Evolutionary conservation across 805 yeast genomes (phyloP), one percentile per base, ranked within the genome.

Genomic region (Tetrapisispora arboricola): DNA sequence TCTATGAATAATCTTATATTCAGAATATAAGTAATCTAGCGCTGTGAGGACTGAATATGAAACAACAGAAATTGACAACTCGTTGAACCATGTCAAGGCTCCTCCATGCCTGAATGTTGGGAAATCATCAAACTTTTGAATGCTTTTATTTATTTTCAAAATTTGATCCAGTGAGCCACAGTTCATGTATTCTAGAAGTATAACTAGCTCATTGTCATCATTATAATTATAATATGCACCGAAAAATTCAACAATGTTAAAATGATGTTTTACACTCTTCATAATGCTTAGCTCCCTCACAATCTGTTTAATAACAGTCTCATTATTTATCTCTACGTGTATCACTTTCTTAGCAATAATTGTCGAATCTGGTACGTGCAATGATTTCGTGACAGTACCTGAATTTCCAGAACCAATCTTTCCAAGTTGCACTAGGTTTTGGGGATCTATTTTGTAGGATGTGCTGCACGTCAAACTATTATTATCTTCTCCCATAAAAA

Each of bases 121-220:
- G 4, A 12, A 17, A 9, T 16, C 19, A 24, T 15, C 29, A 16
- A 21, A 24, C 17, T 22, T 42, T 20, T 32, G 40, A 30, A 27
- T 35, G 11, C 79, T 76, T 5, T 87, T 86, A 33, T 71, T 63
- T 4, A 69, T 59, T 41, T 72, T 71, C 46, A 80, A 65, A 19
- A 90, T 80, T 46, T 84, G 78, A 57, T 92, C 97, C 28, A 90
- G 67, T 0, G 96, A 86, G 0, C 95, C 90, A 61, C 96, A 84
- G 61, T 90, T 95, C 76, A 90, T 84, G 62, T 84, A 88, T 62
- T 90, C 97, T 94, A 88, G 87, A 58, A 95, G 82, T 45, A 92
- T 83, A 12, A 86, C 80, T 15, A 92, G 88, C 46, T 85, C 84
- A 53, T 75, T 75, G 46, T 47, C 50, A 1, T 51, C 47, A 2